Evolutionary conservation across 1,284 basidiomycete species (phyloP), one percentile per base, ranked within the genome.

Genomic region (Fomitopsis schrenkii): DNA sequence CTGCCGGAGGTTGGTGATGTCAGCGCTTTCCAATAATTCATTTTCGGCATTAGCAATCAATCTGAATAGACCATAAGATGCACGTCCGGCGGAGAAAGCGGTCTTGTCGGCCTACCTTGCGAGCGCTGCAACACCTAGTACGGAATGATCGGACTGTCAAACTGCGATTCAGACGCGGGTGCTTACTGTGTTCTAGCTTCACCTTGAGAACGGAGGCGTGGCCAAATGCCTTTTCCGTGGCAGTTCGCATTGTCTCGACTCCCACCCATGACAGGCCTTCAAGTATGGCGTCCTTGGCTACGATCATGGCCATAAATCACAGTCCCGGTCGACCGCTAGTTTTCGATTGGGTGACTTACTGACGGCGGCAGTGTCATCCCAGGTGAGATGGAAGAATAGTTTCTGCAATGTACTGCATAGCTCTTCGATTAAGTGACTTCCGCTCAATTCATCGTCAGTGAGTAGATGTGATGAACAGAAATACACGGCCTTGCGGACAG

Each of bases 211-310:
- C 57, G 15, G 66, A 57, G 38, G 60, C 45, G 19, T 67, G 65
- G 3, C 55, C 38, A n/a, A 64, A 52, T 6, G 62, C 17, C 26
- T 42, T 36, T 9, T 63, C 41, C 38, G 68, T 42, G 12, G 59
- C 64, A 26, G 42, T 57, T 60, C 50, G 50, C 19, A 66, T 40
- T 48, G 44, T 60, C n/a, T 55, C 64, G 6, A 52, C 55, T 14
- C 26, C 55, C 56, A 70, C 64, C 12, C 59, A 63, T 22, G 68
- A 66, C 17, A 80, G 62, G 3, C 62, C 72, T 65, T 81, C 80
- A 14, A 85, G 61, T 22, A 83, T 68, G 2, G 74, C 56, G 36
- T 79, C 77, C 57, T 74, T 78, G 38, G 76, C 83, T 84, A 59
- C 42, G 38, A 40, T 26, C 33, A 42, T 55, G 14, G 5, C 3